These are phyloP conservation scores for Aspergillus aculeatinus DNA, from an alignment of 2,329 filamentous ascomycete species.

Conservation along the genomic window DNA sequence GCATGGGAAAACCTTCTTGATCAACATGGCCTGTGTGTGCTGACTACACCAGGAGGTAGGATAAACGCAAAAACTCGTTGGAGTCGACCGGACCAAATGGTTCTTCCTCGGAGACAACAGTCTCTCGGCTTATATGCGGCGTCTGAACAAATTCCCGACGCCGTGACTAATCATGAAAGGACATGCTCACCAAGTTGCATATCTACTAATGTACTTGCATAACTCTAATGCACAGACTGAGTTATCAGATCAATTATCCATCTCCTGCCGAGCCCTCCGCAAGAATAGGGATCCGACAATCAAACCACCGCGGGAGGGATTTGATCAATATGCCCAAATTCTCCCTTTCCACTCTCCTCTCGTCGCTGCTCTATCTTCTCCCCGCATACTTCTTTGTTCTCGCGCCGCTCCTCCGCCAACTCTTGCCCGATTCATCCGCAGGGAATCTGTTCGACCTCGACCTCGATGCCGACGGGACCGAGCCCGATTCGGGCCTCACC, in stretches of 20 bases:
- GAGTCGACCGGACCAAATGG: neutral
- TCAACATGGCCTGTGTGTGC: neutral
- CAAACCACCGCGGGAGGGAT: neutral
- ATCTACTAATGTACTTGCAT: neutral
- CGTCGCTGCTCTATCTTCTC: constrained; percentile 37
- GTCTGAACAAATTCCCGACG: neutral
- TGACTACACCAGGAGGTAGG: neutral
- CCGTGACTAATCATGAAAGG: neutral
- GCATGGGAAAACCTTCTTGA: neutral
- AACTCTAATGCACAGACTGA: neutral
- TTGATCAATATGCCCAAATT: constrained; percentile 15
- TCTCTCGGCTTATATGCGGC: neutral
- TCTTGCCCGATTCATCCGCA: constrained; percentile 20
- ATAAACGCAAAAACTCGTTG: neutral
- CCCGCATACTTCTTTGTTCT: constrained; percentile 39
- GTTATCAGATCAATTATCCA: neutral
- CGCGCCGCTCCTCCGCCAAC: constrained; percentile 31
- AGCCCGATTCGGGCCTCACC: constrained; percentile 16
- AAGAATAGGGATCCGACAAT: neutral
- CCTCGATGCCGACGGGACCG: neutral
- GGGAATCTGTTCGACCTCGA: constrained; percentile 8
- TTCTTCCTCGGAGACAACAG: neutral
- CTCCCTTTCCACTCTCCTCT: constrained; percentile 31
- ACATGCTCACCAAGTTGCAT: neutral
- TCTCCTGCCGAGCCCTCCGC: neutral